Evolutionary conservation across 73 alveolate genomes (phyloP), one percentile per base, ranked within the genome.

Genomic region (Vitrella brassicaformis): DNA sequence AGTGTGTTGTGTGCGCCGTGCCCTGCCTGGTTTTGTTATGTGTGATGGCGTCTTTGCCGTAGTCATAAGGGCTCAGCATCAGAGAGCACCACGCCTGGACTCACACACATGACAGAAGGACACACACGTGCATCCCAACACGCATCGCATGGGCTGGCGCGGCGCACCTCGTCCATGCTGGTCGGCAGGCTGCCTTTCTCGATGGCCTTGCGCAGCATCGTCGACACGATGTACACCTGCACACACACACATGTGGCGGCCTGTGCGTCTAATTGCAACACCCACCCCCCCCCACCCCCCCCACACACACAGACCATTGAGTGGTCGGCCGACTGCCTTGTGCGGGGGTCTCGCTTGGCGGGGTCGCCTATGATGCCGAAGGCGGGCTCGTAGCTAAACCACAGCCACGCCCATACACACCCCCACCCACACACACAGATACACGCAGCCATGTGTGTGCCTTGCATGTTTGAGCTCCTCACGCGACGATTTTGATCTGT

Each of bases 301-400:
- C n/a, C n/a, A n/a, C n/a, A n/a, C n/a, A n/a, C n/a, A n/a, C n/a
- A n/a, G 56, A 86, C 93, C 96, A 89, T 89, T 31, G 96, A 89
- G 82, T 89, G 96, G 68, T 89, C 96, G 0, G 96, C 96, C 0
- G 96, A 86, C 47, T 82, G 81, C n/a, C 93, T 28, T 4, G 89
- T 86, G 29, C 78, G 69, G 30, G 93, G 90, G 69, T 56, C 89
- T 80, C 93, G 81, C 87, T 94, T 94, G 56, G 97, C 98, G 32
- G 91, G 91, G 74, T 94, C 98, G 14, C 97, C 98, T 70, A 94
- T 94, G 74, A 94, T 94, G 31, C 97, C 95, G 74, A 73, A 91
- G 45, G 98, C 98, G 71, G 97, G 97, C 88, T 94, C 95, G 81
- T 94, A 94, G 47, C n/a, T n/a, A n/a, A n/a, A n/a, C n/a, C n/a